These are phyloP conservation scores for Solanum peruvianum DNA, from an alignment of 257 asterid genomes.

Conservation along the genomic window DNA sequence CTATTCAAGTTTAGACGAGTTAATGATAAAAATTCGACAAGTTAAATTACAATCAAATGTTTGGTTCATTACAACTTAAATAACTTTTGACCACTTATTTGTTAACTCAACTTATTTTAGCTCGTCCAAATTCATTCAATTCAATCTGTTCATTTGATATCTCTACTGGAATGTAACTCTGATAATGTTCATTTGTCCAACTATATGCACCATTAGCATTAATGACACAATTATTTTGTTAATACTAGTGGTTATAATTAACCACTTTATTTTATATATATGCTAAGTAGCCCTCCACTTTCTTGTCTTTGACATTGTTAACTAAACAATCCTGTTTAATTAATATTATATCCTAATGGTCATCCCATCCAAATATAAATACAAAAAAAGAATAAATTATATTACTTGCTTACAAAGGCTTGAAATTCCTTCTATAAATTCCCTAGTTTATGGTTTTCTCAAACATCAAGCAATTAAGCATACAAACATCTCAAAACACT, in stretches of 20 bases:
- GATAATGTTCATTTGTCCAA: background rate
- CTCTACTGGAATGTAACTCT: background rate
- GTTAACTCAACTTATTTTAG: background rate
- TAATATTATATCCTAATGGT: background rate
- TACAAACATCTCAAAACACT: background rate
- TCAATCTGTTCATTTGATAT: background rate
- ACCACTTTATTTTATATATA: background rate
- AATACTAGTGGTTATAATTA: conserved; percentile 11
- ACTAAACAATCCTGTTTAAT: background rate
- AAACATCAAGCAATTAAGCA: background rate
- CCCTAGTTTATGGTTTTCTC: background rate
- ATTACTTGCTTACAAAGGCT: background rate
- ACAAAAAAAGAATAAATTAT: background rate
- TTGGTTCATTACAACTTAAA: background rate
- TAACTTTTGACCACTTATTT: background rate
- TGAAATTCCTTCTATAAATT: conserved; percentile 21
- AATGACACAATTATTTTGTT: background rate
- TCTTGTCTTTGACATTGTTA: background rate
- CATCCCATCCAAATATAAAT: background rate
- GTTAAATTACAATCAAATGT: background rate
- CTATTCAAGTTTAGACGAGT: background rate
- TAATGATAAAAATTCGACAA: background rate
- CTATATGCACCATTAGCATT: background rate
- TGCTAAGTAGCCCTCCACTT: conserved; percentile 4
- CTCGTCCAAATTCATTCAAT: background rate